A percentile compares a stretch with the other conserved stretches of the same genome.
Conservation (phyloP, 2,329 filamentous ascomycete genomes). For the Xylaria polymorpha region DNA sequence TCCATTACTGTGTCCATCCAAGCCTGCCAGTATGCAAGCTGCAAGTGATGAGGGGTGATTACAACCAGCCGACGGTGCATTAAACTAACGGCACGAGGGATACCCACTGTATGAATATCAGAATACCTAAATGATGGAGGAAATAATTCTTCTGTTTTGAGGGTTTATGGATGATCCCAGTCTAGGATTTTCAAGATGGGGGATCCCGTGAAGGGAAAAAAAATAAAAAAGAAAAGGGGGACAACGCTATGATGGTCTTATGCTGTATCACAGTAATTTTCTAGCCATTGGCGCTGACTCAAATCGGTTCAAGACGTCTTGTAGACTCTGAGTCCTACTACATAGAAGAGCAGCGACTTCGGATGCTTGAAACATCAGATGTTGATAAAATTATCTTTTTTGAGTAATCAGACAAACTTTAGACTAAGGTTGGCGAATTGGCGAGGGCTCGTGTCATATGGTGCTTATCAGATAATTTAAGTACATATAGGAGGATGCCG, state of each 20-base stretch:
- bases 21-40: conserved; percentile 12
- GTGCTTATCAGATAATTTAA: neutral
- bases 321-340: neutral
- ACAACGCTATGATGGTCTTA: neutral
- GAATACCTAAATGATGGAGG: neutral
- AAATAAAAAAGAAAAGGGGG: neutral
- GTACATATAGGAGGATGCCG: neutral
- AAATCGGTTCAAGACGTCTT: neutral
- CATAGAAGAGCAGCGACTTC: conserved; percentile 18
- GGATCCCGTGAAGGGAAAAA: neutral
- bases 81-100: neutral
- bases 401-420: conserved; percentile 1
- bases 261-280: conserved; percentile 10
- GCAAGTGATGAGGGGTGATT: conserved; percentile 32
- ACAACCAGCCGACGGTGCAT: conserved; percentile 24
- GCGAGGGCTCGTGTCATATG: neutral
- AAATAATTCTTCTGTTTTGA: conserved; percentile 1
- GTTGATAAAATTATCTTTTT: conserved; percentile 1
- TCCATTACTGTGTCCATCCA: conserved; percentile 14
- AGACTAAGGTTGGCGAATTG: neutral
- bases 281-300: conserved; percentile 15
- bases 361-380: conserved; percentile 20
- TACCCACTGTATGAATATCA: conserved; percentile 16
- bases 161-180: conserved; percentile 9
- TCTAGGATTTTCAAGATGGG: conserved; percentile 12